A percentile compares a stretch with the other conserved stretches of the same genome.
These are phyloP conservation scores for Hippophae rhamnoides DNA, from an alignment of 306 rosid species.

Conservation along the genomic window DNA sequence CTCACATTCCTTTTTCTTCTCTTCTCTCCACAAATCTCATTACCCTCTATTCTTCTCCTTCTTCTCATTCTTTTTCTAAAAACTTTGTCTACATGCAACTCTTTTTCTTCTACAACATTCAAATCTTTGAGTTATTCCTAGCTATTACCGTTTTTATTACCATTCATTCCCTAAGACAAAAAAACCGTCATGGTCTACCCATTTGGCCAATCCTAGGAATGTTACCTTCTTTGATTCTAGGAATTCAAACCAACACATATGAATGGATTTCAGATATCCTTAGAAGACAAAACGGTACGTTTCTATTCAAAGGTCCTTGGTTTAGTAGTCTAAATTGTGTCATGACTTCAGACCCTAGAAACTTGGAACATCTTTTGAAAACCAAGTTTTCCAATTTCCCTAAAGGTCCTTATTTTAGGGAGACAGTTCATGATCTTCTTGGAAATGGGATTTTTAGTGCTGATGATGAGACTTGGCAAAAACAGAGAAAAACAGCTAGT, in stretches of 20 bases:
- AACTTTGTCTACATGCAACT: slow-evolving; percentile 7
- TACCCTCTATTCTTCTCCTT: slow-evolving; percentile 4
- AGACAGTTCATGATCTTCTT: slow-evolving; percentile 56
- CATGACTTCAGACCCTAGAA: slow-evolving; percentile 73
- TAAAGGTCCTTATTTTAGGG: slow-evolving; percentile 63
- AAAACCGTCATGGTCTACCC: slow-evolving; percentile 46
- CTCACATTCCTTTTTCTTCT: slow-evolving; percentile 25
- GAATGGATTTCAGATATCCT: slow-evolving; percentile 60
- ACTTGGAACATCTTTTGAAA: slow-evolving; percentile 79
- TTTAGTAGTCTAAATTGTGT: slow-evolving; percentile 56
- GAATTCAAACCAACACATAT: slow-evolving; percentile 34
- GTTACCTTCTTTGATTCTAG: slow-evolving; percentile 58
- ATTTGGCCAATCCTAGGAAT: slow-evolving; percentile 76
- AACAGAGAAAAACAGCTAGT: slow-evolving; percentile 78
- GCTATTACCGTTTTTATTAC: slow-evolving; percentile 46
- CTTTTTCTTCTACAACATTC: slow-evolving; percentile 31
- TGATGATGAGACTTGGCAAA: slow-evolving; percentile 69
- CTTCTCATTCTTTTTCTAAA: not conserved
- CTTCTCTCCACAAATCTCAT: slow-evolving; percentile 24
- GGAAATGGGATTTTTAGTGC: slow-evolving; percentile 81
- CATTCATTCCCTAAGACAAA: slow-evolving; percentile 57
- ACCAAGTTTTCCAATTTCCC: slow-evolving; percentile 61
- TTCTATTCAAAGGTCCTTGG: slow-evolving; percentile 57
- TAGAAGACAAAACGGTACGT: slow-evolving; percentile 44
- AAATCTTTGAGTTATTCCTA: slow-evolving; percentile 43